phyloP scores from a whole-genome alignment of 371 early-diverging fungal species.

The Apophysomyces elegans region DNA sequence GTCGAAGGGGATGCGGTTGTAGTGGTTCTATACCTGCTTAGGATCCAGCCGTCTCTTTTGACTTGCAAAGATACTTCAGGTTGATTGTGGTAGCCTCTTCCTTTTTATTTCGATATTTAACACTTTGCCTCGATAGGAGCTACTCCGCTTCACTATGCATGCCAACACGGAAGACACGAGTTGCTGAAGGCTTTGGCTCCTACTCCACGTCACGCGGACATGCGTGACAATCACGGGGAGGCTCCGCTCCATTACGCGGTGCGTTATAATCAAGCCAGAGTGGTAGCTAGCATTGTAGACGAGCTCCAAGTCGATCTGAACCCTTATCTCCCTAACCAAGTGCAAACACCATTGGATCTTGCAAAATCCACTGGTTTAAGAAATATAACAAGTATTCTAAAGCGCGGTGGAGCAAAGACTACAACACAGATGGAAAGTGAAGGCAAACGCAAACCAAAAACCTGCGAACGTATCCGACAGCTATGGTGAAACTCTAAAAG shows the following conservation, averaged over 20 bases:
- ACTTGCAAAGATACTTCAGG: slow-evolving; percentile 35
- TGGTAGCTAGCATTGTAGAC: slow-evolving; percentile 31
- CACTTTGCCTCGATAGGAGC: slow-evolving; percentile 30
- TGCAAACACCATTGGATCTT: slow-evolving; percentile 44
- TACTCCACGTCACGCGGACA: too few relatives aligned
- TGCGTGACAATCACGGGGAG: slow-evolving; percentile 22
- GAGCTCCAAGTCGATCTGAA: slow-evolving; percentile 44
- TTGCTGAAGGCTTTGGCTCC: slow-evolving; percentile 11
- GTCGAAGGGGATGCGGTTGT: slow-evolving; percentile 32
- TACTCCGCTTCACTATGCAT: slow-evolving; percentile 53
- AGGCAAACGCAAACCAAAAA: neutral
- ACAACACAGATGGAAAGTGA: slow-evolving; percentile 44
- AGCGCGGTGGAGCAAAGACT: slow-evolving; percentile 38
- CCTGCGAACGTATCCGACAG: slow-evolving; percentile 25
- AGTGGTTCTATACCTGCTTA: slow-evolving; percentile 30
- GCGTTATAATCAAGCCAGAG: slow-evolving; percentile 32
- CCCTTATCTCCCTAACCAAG: slow-evolving; percentile 37
- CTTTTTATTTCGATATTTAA: neutral
- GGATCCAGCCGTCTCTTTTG: slow-evolving; percentile 24
- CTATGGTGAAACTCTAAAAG: neutral
- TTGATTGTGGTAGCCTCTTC: slow-evolving; percentile 5
- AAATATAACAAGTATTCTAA: slow-evolving; percentile 32
- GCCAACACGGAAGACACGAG: slow-evolving; percentile 33
- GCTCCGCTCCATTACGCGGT: slow-evolving; percentile 52
- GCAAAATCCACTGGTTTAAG: slow-evolving; percentile 38